These are phyloP conservation scores for Botrytis sinoallii DNA, from an alignment of 2,329 filamentous ascomycete genomes.

Conservation along the genomic window DNA sequence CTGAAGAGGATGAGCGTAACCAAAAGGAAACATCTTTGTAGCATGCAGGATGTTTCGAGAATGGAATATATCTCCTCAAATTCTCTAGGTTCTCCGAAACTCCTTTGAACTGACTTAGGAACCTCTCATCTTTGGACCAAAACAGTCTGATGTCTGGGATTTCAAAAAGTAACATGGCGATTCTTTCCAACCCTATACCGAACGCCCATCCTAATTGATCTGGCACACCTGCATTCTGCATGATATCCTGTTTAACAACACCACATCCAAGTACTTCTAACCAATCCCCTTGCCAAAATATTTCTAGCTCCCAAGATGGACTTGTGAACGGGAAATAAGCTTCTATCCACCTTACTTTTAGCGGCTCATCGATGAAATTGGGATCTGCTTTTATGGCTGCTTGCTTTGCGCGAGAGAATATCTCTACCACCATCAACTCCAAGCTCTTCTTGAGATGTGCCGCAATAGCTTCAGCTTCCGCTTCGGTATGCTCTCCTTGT, in stretches of 20 bases:
- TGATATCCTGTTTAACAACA: slow-evolving; percentile 78
- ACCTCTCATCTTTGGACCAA: slow-evolving; percentile 83
- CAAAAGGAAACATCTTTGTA: slow-evolving; percentile 95
- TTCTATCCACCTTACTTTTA: slow-evolving; percentile 90
- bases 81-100: slow-evolving; percentile 50
- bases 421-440: slow-evolving; percentile 83
- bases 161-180: slow-evolving; percentile 95
- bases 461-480: slow-evolving; percentile 78
- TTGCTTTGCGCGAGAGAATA: slow-evolving; percentile 75
- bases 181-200: slow-evolving; percentile 87
- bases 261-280: slow-evolving; percentile 94
- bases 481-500: slow-evolving; percentile 68
- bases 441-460: slow-evolving; percentile 85
- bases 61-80: slow-evolving; percentile 70
- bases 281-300: slow-evolving; percentile 93
- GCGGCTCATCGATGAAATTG: slow-evolving; percentile 60
- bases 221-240: slow-evolving; percentile 72
- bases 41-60: slow-evolving; percentile 87
- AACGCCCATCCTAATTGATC: slow-evolving; percentile 89
- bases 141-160: slow-evolving; percentile 96
- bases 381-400: slow-evolving; percentile 55
- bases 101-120: slow-evolving; percentile 78
- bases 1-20: slow-evolving; percentile 53
- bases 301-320: slow-evolving; percentile 93
- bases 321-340: slow-evolving; percentile 97